Base-by-base conservation (phyloP, 163 green algal genomes). In the Prototheca stagnorum region DNA sequence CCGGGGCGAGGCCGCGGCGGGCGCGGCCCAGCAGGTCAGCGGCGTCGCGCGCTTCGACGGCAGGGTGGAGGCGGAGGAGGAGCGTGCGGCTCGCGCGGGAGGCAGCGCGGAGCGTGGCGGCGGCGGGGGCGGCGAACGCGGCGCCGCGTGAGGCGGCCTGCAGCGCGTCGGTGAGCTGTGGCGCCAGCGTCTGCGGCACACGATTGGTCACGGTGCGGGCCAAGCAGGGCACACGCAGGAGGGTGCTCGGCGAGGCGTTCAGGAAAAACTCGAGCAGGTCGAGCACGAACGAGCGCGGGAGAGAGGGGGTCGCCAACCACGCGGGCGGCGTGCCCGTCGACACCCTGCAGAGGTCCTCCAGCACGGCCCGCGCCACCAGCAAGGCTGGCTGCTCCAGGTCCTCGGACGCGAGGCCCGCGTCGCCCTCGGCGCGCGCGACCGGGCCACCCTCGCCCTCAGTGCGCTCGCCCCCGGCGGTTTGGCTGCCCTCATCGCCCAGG, bases 191-290 rank as follows among this genome's bases (percentile, higher is more conserved):
- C 26, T 62, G 53, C 24, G 64, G 69, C 25, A 84, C 68, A 24
- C 67, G 43, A 36, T 65, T 39, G 14, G 61, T 47, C 43, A 81
- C 49, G 1, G 52, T 54, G 21, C 52, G 45, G 47, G 74, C 53
- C 35, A 83, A 80, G 15, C 56, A 53, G 19, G 68, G 48, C 14
- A 70, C 41, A 19, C 15, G 44, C 27, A 43, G 67, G 59, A 92
- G 86, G 9, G 77, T 52, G 8, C 54, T 49, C 0, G 73, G 47
- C 14, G 64, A 68, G 35, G 84, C 70, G 28, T 54, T 41, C 47
- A 91, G 68, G 57, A 92, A 71, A 69, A 79, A 90, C 56, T 95
- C 82, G 27, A 95, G 61, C 37, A 93, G 63, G 41, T 95, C 85
- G 39, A 94, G 57, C 50, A 86, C 66, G 53, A 93, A 87, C 4